Evolutionary conservation across 257 asterid species (phyloP).

Genomic region (Plantago major): DNA sequence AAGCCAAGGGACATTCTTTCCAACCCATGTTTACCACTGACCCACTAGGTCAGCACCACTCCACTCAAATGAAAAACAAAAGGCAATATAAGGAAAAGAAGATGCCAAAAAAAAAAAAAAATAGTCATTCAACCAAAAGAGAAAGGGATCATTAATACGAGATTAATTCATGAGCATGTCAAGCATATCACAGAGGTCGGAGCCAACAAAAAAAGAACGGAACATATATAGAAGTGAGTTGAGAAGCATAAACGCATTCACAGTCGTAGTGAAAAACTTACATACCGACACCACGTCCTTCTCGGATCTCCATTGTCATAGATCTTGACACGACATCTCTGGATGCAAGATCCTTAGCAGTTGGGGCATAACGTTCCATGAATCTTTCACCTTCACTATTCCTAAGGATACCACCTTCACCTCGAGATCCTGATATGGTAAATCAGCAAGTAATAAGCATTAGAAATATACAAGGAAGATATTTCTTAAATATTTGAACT

Average conservation of each 20-base stretch:
- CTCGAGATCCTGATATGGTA: constrained; percentile 74
- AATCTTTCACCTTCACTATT: constrained; percentile 98
- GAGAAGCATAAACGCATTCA: neutral
- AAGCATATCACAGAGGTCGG: no score
- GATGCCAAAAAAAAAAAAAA: no score
- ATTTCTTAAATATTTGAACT: neutral
- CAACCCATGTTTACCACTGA: no score
- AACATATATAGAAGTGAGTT: neutral
- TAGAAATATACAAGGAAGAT: neutral
- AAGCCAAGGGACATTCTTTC: no score
- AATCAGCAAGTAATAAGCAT: constrained; percentile 4
- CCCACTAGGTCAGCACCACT: no score
- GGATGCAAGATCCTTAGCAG: constrained; percentile 99
- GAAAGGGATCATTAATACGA: no score
- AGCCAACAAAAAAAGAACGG: neutral
- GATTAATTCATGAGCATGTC: no score
- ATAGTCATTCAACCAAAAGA: no score
- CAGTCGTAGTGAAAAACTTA: neutral
- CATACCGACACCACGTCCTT: constrained; percentile 99
- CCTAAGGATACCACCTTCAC: constrained; percentile 98
- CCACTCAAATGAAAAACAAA: no score
- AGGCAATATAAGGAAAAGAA: no score
- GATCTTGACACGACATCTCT: constrained; percentile 98
- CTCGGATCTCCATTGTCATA: constrained; percentile 99
- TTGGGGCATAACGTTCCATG: constrained; percentile 99